Evolutionary conservation across 805 yeast species (phyloP).

Genomic region (Priceomyces castillae): DNA sequence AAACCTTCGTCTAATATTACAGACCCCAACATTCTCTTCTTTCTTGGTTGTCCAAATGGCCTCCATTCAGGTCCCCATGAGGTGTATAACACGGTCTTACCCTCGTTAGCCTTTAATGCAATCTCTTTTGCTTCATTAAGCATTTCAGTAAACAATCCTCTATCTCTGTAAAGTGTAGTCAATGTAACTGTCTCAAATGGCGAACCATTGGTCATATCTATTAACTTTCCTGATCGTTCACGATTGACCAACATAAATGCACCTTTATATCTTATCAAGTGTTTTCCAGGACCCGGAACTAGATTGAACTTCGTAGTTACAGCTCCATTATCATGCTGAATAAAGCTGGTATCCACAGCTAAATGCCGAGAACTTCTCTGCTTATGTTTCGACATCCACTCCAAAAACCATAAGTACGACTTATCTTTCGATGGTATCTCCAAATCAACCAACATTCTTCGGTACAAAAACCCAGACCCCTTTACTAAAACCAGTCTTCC

Average conservation of each 20-base stretch:
- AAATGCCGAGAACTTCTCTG: conserved; percentile 75
- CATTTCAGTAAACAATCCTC: conserved; percentile 63
- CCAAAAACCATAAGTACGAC: conserved; percentile 90
- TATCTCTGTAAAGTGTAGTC: conserved; percentile 84
- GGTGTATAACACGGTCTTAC: conserved; percentile 89
- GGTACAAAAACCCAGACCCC: conserved; percentile 64
- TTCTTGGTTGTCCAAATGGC: conserved; percentile 93
- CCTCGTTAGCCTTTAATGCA: conserved; percentile 81
- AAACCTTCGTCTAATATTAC: conserved; percentile 82
- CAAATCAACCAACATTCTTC: conserved; percentile 84
- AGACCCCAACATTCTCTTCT: conserved; percentile 77
- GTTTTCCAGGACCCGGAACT: conserved; percentile 98
- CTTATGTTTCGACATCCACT: conserved; percentile 90
- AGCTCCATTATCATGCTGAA: conserved; percentile 91
- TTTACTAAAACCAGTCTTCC: conserved; percentile 67
- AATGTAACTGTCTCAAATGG: conserved; percentile 96
- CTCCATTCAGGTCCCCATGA: conserved; percentile 99
- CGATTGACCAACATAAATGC: conserved; percentile 87
- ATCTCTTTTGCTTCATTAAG: conserved; percentile 78
- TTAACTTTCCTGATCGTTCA: conserved; percentile 84
- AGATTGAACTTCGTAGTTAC: conserved; percentile 82
- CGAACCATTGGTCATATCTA: conserved; percentile 86
- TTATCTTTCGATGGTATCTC: conserved; percentile 93
- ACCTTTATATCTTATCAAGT: conserved; percentile 77
- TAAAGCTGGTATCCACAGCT: conserved; percentile 81